Evolutionary conservation across 1,284 basidiomycete genomes (phyloP), one percentile per base, ranked within the genome.

Genomic region (Tetrapyrgos nigripes): DNA sequence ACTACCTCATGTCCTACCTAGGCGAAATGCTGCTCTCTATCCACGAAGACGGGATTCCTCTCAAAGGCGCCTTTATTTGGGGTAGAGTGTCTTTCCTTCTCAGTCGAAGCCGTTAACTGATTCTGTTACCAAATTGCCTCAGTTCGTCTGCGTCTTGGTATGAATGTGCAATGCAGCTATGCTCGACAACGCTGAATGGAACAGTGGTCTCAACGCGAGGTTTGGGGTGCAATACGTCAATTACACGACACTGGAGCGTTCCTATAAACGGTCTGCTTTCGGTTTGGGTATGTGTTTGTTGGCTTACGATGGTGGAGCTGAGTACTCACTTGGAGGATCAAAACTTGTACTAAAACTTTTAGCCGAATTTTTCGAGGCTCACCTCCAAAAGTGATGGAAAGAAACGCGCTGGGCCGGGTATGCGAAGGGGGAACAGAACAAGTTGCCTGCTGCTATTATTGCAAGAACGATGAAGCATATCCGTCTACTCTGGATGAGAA

Each of bases 151-250:
- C 19, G 19, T 21, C 27, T 44, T 35, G 21, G 21, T 19, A 33
- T 51, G 31, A n/a, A 27, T 2, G 35, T 31, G 24, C 26, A n/a
- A 45, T 31, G 19, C 21, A 79, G 78, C 78, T 13, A 80, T 82
- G 76, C 57, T 80, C 29, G 79, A 80, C 62, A 80, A 81, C 59
- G 73, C 76, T 1, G 80, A 82, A 65, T 81, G 79, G 80, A 66
- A 62, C 48, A 73, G 69, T 57, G 79, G 79, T 5, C 63, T 71
- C 0, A 73, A 68, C 50, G 74, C 76, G 5, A 79, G 77, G 56
- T 82, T 83, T 56, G 80, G 81, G 0, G 79, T 83, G 21, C 80
- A 81, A 61, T 70, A 81, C 61, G 78, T 82, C 50, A 81, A 83
- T 58, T 81, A 80, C 55, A 80, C 79, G 5, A 79, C 78, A 1